A percentile compares a stretch with the other conserved stretches of the same genome.
These are phyloP conservation scores for Corylus avellana DNA, from an alignment of 306 rosid genomes.

Conservation along the genomic window DNA sequence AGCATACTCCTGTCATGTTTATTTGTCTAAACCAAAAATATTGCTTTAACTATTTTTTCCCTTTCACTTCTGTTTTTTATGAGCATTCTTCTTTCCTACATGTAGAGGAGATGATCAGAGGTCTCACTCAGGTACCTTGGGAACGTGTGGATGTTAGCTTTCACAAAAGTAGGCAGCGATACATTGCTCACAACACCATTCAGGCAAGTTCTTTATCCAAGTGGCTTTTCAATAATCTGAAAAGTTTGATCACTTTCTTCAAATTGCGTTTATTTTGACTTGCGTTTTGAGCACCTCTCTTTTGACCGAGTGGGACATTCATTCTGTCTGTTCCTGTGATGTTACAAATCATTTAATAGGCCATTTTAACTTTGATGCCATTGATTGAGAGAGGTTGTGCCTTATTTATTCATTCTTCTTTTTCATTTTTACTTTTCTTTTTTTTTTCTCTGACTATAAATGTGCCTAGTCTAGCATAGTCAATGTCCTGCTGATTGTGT, in stretches of 20 bases:
- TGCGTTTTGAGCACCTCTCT: slow-evolving; percentile 11
- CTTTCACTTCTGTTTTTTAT: slow-evolving; percentile 17
- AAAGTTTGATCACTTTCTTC: slow-evolving; percentile 10
- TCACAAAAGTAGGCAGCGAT: slow-evolving; percentile 73
- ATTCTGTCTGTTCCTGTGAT: neutral
- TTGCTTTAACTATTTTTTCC: neutral
- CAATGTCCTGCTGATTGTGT: neutral
- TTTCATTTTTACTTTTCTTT: neutral
- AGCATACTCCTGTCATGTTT: neutral
- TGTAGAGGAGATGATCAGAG: slow-evolving; percentile 88
- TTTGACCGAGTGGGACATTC: neutral
- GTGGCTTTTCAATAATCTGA: neutral
- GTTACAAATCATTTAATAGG: slow-evolving; percentile 2
- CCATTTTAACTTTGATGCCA: neutral
- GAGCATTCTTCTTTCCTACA: slow-evolving; percentile 12
- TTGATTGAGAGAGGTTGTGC: neutral
- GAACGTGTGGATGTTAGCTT: slow-evolving; percentile 97
- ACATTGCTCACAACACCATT: slow-evolving; percentile 88
- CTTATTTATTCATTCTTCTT: neutral
- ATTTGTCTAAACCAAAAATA: neutral
- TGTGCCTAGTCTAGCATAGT: neutral
- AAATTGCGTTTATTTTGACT: slow-evolving; percentile 14
- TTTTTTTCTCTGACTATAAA: neutral
- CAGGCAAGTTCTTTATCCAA: slow-evolving; percentile 57
- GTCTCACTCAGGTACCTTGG: slow-evolving; percentile 87